These are phyloP conservation scores for Paralagenidium karlingii DNA, from an alignment of 352 stramenopile genomes.

Conservation along the genomic window DNA sequence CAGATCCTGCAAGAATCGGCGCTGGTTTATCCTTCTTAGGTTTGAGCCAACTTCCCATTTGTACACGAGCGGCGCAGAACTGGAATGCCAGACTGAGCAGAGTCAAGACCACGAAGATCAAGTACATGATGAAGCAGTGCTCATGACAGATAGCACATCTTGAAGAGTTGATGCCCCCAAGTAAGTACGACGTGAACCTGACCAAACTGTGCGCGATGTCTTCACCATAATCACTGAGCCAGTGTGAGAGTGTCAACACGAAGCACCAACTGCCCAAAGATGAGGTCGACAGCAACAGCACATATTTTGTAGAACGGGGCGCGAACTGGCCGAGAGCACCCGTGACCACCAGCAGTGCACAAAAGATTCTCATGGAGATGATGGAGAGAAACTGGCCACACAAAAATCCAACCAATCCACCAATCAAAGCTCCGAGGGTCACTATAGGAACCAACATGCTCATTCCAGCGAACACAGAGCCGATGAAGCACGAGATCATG, in stretches of 20 bases:
- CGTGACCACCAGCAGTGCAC: conserved; percentile 19
- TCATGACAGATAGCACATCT: conserved; percentile 38
- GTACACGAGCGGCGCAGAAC: conserved; percentile 32
- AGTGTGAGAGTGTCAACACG: conserved; percentile 61
- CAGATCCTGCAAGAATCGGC: conserved; percentile 59
- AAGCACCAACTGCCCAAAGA: conserved; percentile 50
- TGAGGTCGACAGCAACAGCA: conserved; percentile 54
- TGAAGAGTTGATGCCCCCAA: conserved; percentile 30
- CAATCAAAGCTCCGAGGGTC: conserved; percentile 48
- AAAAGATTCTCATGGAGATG: conserved; percentile 41
- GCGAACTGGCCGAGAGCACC: conserved; percentile 29
- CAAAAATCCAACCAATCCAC: conserved; percentile 46
- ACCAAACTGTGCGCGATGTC: no score
- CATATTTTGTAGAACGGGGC: conserved; percentile 30
- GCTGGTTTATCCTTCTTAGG: conserved; percentile 18
- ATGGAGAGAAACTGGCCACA: conserved; percentile 57
- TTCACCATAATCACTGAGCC: conserved; percentile 39
- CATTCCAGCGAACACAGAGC: conserved; percentile 53
- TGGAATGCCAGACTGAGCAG: conserved; percentile 20
- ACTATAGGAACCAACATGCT: conserved; percentile 40
- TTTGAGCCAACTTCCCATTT: background rate
- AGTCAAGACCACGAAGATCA: conserved; percentile 27
- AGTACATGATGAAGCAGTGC: conserved; percentile 50
- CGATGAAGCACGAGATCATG: conserved; percentile 52
- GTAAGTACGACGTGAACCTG: conserved; percentile 47